phyloP scores from a whole-genome alignment of 192 early-diverging fungal genomes.

The Mortierella claussenii region DNA sequence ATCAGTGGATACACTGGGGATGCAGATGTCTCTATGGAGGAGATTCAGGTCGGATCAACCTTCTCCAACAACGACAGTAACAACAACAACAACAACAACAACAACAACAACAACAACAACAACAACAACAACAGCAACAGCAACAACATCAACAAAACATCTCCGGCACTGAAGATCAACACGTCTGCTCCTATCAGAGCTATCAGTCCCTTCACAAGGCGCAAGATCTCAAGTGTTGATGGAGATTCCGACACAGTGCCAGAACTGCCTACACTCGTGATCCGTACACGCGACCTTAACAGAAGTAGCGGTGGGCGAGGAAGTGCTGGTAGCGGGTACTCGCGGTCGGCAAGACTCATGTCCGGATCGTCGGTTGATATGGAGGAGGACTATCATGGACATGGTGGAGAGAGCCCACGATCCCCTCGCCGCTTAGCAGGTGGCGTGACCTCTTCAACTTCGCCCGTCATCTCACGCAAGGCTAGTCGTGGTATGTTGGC shows the following conservation, averaged over 20 bases:
- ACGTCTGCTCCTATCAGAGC: not conserved
- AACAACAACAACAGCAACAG: too few relatives aligned
- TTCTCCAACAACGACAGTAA: not conserved
- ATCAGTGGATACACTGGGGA: constrained; percentile 48
- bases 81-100: too few relatives aligned
- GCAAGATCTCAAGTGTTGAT: constrained; percentile 39
- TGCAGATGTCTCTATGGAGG: constrained; percentile 50
- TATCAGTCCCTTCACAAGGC: not conserved
- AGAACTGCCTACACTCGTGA: constrained; percentile 31
- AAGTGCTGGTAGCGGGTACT: not conserved
- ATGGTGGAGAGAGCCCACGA: constrained; percentile 9
- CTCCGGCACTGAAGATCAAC: too few relatives aligned
- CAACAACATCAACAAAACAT: too few relatives aligned
- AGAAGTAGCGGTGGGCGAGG: constrained; percentile 13
- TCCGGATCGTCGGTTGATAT: constrained; percentile 31
- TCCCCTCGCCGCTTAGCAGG: constrained; percentile 21
- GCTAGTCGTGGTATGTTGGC: constrained; percentile 1
- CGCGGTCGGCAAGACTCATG: not conserved
- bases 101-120: too few relatives aligned
- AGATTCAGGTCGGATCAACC: constrained; percentile 13
- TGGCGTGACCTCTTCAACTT: not conserved
- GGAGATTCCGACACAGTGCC: constrained; percentile 43
- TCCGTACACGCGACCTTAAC: constrained; percentile 40
- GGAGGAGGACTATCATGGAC: constrained; percentile 6
- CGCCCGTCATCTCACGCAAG: constrained; percentile 2